Evolutionary conservation across 129 eudicot species (phyloP).

Genomic region (Dittrichia graveolens): DNA sequence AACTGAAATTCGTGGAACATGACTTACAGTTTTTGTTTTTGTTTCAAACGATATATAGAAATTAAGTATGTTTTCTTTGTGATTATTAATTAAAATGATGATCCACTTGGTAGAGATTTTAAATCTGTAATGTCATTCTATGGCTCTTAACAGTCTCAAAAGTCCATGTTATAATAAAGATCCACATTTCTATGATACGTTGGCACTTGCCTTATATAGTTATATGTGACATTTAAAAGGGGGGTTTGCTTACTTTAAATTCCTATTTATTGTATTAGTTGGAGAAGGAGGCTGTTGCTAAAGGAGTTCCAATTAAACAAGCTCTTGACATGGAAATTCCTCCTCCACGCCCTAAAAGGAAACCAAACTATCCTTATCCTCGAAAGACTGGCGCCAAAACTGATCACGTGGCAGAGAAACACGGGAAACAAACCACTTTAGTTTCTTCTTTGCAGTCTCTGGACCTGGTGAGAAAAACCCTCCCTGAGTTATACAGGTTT

Average conservation of each 20-base stretch:
- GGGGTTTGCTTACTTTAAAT: background rate
- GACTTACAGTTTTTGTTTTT: too few relatives aligned
- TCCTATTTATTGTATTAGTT: conserved; percentile 43
- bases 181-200: too few relatives aligned
- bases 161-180: too few relatives aligned
- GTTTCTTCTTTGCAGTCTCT: conserved; percentile 47
- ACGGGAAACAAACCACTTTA: conserved; percentile 41
- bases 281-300: conserved; percentile 92
- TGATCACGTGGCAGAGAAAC: conserved; percentile 53
- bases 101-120: too few relatives aligned
- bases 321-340: conserved; percentile 93
- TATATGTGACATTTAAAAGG: background rate
- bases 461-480: conserved; percentile 62
- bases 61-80: too few relatives aligned
- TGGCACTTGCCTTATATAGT: too few relatives aligned
- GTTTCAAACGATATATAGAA: too few relatives aligned
- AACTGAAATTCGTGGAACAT: too few relatives aligned
- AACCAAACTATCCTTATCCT: conserved; percentile 95
- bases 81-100: too few relatives aligned
- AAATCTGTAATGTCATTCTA: background rate
- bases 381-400: conserved; percentile 56
- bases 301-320: conserved; percentile 76
- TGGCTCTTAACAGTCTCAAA: too few relatives aligned
- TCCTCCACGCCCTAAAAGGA: conserved; percentile 98
- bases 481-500: conserved; percentile 56